A percentile compares a stretch with the other conserved stretches of the same genome.
These are phyloP conservation scores for Corymbia calophylla DNA, from an alignment of 441 rosid genomes.

Conservation along the genomic window DNA sequence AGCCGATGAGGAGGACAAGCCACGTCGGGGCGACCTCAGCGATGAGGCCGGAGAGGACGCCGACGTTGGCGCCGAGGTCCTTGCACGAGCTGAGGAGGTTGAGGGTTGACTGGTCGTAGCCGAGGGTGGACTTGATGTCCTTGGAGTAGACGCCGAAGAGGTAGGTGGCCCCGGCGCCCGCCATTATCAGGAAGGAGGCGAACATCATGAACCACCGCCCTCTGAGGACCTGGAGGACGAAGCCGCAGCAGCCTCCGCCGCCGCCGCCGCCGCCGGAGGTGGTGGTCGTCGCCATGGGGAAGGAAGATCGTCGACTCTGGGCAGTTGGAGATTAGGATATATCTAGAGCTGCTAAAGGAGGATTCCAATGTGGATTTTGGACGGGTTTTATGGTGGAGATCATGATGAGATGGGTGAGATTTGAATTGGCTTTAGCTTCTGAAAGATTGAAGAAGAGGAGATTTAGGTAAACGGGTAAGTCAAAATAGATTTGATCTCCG, in stretches of 20 bases:
- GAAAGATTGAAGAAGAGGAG: too few relatives aligned
- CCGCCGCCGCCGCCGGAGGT: neutral
- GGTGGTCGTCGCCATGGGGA: neutral
- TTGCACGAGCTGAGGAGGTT: slow-evolving; percentile 54
- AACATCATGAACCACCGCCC: slow-evolving; percentile 68
- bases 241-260: neutral
- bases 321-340: neutral
- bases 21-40: slow-evolving; percentile 53
- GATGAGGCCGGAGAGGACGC: slow-evolving; percentile 47
- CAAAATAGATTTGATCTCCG: too few relatives aligned
- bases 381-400: too few relatives aligned
- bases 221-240: slow-evolving; percentile 25
- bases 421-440: too few relatives aligned
- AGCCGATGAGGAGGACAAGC: slow-evolving; percentile 48
- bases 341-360: neutral
- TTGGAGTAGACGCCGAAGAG: slow-evolving; percentile 51
- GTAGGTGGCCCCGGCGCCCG: slow-evolving; percentile 63
- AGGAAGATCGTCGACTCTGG: neutral
- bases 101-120: slow-evolving; percentile 59
- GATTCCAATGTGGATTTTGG: too few relatives aligned
- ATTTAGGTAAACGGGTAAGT: too few relatives aligned
- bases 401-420: too few relatives aligned
- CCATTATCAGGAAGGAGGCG: slow-evolving; percentile 49
- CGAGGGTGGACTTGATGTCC: slow-evolving; percentile 31
- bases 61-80: slow-evolving; percentile 57